Conservation (phyloP, 106 monocot species). For the Dioscorea zingiberensis region DNA sequence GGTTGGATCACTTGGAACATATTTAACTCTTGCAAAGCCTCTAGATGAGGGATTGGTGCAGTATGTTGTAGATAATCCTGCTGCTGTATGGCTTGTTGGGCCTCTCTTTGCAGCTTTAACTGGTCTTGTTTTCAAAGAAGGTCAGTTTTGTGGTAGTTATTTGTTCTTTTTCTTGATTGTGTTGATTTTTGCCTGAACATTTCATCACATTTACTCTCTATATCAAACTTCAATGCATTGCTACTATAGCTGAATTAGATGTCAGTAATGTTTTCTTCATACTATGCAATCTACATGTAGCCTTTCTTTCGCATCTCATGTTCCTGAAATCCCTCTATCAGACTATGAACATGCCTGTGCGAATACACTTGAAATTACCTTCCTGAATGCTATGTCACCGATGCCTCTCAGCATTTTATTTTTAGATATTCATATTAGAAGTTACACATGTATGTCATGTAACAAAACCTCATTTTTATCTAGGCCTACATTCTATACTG, state of each 20-base stretch:
- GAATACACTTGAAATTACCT: background rate
- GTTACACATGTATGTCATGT: no score
- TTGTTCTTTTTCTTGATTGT: no score
- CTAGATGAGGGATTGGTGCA: slow-evolving; percentile 50
- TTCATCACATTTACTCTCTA: no score
- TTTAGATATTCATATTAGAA: no score
- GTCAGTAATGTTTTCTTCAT: no score
- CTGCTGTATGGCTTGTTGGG: slow-evolving; percentile 74
- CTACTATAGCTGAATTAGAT: no score
- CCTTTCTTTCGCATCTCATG: no score
- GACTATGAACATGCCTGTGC: background rate
- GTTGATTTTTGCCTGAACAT: no score
- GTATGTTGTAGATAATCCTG: slow-evolving; percentile 67
- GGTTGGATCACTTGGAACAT: slow-evolving; percentile 65
- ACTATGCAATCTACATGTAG: no score
- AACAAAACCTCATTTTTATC: no score
- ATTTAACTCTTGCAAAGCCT: slow-evolving; percentile 59
- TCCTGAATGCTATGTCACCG: background rate
- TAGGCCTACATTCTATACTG: no score
- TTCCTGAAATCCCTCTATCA: background rate
- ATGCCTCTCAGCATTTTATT: background rate
- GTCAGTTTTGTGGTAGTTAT: slow-evolving; percentile 16
- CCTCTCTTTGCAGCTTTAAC: slow-evolving; percentile 93
- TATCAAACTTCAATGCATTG: no score
- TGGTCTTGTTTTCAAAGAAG: slow-evolving; percentile 96